These are phyloP conservation scores for Leptographium lundbergii DNA, from an alignment of 2,329 filamentous ascomycete species.

Conservation along the genomic window DNA sequence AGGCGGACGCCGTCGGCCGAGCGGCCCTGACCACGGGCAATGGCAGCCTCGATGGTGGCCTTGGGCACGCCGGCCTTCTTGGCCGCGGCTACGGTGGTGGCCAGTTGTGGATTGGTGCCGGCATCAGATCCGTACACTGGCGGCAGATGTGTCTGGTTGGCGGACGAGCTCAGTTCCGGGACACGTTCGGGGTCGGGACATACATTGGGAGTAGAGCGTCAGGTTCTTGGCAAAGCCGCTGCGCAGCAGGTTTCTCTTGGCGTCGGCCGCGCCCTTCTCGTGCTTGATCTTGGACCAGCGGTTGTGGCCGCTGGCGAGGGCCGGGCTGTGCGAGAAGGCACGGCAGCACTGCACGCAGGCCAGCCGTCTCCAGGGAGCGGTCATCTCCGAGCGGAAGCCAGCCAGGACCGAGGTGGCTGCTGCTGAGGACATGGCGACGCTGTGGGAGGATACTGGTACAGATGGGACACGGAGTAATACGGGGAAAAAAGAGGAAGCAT, in stretches of 20 bases:
- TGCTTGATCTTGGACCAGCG: conserved; percentile 96
- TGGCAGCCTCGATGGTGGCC: conserved; percentile 61
- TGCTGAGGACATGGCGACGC: neutral
- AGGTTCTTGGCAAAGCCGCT: conserved; percentile 59
- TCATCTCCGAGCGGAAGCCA: neutral
- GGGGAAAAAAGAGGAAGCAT: neutral
- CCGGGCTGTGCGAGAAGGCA: conserved; percentile 31
- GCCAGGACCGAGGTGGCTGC: neutral
- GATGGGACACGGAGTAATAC: neutral
- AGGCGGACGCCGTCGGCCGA: conserved; percentile 62
- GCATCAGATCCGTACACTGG: conserved; percentile 51
- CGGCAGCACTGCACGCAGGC: conserved; percentile 37
- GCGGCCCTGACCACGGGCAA: conserved; percentile 78
- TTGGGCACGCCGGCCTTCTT: conserved; percentile 83
- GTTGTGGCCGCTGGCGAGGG: conserved; percentile 58
- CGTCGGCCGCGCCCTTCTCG: conserved; percentile 80
- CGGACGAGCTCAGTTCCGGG: neutral
- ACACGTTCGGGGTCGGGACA: neutral
- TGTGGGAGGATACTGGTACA: neutral
- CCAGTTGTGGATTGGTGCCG: conserved; percentile 62
- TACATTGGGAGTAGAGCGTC: conserved; percentile 61
- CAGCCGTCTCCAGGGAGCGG: conserved; percentile 3
- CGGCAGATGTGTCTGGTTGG: neutral
- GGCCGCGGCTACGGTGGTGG: conserved; percentile 54
- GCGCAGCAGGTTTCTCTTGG: conserved; percentile 61